Evolutionary conservation across 306 rosid species (phyloP).

Genomic region (Aeschynomene evenia): DNA sequence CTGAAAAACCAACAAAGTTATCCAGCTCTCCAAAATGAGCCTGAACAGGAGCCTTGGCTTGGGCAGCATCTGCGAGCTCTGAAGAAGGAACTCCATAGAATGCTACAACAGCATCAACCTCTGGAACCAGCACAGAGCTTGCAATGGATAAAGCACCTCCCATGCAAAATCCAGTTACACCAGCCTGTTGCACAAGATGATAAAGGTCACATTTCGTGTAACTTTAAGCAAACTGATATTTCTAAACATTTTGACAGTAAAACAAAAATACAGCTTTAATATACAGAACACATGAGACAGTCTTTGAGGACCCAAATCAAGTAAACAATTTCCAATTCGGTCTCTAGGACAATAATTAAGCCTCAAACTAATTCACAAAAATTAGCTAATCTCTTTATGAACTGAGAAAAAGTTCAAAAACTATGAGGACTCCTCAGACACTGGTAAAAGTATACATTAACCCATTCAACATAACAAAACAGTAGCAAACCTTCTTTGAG

Average conservation of each 20-base stretch:
- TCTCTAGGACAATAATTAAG: background rate
- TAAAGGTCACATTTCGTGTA: slow-evolving; percentile 1
- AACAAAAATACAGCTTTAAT: background rate
- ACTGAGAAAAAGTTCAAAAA: slow-evolving; percentile 21
- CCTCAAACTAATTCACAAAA: background rate
- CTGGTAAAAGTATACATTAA: slow-evolving; percentile 6
- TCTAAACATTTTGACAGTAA: background rate
- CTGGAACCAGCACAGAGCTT: slow-evolving; percentile 82
- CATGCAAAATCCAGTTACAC: slow-evolving; percentile 98
- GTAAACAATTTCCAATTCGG: background rate
- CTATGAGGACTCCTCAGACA: slow-evolving; percentile 11
- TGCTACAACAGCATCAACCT: slow-evolving; percentile 86
- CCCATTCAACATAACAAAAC: background rate
- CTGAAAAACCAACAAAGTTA: slow-evolving; percentile 83
- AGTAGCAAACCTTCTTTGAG: slow-evolving; percentile 60
- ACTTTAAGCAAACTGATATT: background rate
- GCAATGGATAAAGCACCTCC: slow-evolving; percentile 98
- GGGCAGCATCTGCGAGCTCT: slow-evolving; percentile 89
- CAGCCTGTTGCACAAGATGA: slow-evolving; percentile 52
- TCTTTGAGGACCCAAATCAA: background rate
- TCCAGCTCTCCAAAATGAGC: slow-evolving; percentile 98
- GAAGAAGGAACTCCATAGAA: slow-evolving; percentile 89
- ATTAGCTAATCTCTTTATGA: background rate
- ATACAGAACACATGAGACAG: background rate
- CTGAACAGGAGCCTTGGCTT: slow-evolving; percentile 87